Conservation (phyloP, 2,329 filamentous ascomycete species). For the Juglanconis juglandina region DNA sequence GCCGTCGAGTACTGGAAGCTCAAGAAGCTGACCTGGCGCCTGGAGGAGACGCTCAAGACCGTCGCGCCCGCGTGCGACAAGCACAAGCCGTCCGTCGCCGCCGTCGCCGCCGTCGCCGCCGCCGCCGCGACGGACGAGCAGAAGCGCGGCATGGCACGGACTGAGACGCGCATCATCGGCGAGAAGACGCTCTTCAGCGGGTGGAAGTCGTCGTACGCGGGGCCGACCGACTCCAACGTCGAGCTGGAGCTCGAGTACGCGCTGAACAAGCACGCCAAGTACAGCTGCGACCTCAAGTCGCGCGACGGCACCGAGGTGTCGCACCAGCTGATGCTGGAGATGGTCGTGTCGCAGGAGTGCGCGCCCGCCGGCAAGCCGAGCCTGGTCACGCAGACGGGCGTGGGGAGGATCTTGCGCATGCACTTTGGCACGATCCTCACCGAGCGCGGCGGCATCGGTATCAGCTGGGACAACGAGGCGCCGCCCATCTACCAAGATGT, state of each 20-base stretch:
- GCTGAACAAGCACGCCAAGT: slow-evolving; percentile 54
- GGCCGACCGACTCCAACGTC: slow-evolving; percentile 53
- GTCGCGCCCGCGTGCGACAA: slow-evolving; percentile 76
- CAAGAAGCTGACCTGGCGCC: slow-evolving; percentile 86
- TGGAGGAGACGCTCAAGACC: slow-evolving; percentile 82
- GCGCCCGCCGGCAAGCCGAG: slow-evolving; percentile 64
- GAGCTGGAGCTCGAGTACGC: slow-evolving; percentile 80
- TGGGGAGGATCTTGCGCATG: slow-evolving; percentile 86
- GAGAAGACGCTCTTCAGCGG: slow-evolving; percentile 78
- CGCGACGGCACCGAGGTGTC: slow-evolving; percentile 72
- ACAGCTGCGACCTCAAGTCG: slow-evolving; percentile 74
- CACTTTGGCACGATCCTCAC: slow-evolving; percentile 83
- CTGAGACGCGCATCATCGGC: slow-evolving; percentile 73
- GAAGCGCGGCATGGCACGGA: slow-evolving; percentile 68
- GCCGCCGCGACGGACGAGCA: slow-evolving; percentile 33
- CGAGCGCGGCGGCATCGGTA: slow-evolving; percentile 78
- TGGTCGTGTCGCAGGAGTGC: slow-evolving; percentile 93
- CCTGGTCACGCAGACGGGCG: slow-evolving; percentile 79
- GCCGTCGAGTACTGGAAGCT: slow-evolving; percentile 81
- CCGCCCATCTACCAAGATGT: slow-evolving; percentile 94
- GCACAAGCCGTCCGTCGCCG: slow-evolving; percentile 56
- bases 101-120: slow-evolving; percentile 38
- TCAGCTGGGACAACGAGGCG: slow-evolving; percentile 95
- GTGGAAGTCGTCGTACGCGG: slow-evolving; percentile 74
- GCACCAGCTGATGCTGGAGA: slow-evolving; percentile 84